These are phyloP conservation scores for Boletus eberwhitei DNA, from an alignment of 768 basidiomycete species.

Conservation along the genomic window DNA sequence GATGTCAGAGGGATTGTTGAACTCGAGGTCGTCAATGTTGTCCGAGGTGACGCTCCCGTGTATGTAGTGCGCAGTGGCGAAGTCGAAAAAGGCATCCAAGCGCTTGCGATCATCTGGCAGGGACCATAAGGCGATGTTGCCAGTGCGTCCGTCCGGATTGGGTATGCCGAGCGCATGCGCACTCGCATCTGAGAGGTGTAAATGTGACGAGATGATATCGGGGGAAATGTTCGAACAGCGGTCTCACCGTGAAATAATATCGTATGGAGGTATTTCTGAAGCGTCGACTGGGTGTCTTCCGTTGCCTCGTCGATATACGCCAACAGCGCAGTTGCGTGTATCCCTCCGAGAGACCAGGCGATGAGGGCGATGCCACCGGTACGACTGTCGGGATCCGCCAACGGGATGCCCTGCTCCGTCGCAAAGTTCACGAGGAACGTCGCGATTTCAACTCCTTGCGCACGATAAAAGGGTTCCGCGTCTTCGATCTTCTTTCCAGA, in stretches of 20 bases:
- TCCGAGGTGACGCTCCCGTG: constrained; percentile 18
- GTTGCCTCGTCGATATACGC: constrained; percentile 14
- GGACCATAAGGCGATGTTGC: not conserved
- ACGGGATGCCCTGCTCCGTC: constrained; percentile 12
- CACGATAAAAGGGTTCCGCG: constrained; percentile 10
- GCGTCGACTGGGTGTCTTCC: constrained; percentile 1
- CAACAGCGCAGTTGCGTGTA: constrained; percentile 10
- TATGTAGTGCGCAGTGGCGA: constrained; percentile 13
- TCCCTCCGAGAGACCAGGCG: constrained; percentile 19
- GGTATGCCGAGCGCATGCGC: constrained; percentile 8
- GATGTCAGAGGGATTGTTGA: constrained; percentile 1
- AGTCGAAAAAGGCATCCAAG: constrained; percentile 14
- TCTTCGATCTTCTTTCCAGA: constrained; percentile 15
- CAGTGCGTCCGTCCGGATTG: not conserved
- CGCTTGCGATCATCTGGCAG: constrained; percentile 7
- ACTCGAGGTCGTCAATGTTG: constrained; percentile 17
- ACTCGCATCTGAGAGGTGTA: constrained; percentile 5
- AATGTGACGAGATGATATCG: not conserved
- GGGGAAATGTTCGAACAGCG: not conserved
- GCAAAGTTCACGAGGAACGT: constrained; percentile 19
- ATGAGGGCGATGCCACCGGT: constrained; percentile 15
- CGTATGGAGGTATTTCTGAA: constrained; percentile 20
- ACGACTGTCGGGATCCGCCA: not conserved
- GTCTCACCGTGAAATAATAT: constrained; percentile 17
- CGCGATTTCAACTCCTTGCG: constrained; percentile 19